Conservation (phyloP, 805 yeast genomes). For the Candida adriatica region DNA sequence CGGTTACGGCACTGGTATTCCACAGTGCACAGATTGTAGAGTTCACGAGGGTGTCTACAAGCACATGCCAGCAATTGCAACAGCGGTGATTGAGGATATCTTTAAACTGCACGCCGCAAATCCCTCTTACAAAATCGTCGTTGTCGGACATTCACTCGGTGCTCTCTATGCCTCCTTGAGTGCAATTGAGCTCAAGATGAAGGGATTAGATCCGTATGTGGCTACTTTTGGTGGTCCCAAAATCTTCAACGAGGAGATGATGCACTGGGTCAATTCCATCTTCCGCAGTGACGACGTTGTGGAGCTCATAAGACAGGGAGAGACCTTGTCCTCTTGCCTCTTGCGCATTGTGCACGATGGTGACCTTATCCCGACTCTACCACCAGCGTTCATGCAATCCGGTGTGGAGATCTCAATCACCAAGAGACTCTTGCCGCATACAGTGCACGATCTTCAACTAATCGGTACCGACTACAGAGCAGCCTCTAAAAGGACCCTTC, state of each 20-base stretch:
- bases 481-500: neutral
- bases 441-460: conserved; percentile 12
- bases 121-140: conserved; percentile 44
- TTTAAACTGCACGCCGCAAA: conserved; percentile 28
- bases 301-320: conserved; percentile 11
- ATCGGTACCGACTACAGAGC: conserved; percentile 6
- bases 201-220: conserved; percentile 49
- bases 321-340: conserved; percentile 29
- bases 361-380: conserved; percentile 56
- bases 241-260: conserved; percentile 48
- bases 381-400: conserved; percentile 36
- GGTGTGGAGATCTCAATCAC: conserved; percentile 28
- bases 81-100: conserved; percentile 23
- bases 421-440: conserved; percentile 33
- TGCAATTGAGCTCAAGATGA: conserved; percentile 53
- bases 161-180: conserved; percentile 61
- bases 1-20: conserved; percentile 1
- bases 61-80: conserved; percentile 37
- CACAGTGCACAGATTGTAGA: conserved; percentile 41
- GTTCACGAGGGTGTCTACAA: conserved; percentile 62
- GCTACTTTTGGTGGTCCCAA: conserved; percentile 62
- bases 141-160: conserved; percentile 73
- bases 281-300: conserved; percentile 34
- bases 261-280: conserved; percentile 44
- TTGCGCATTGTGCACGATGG: conserved; percentile 49